phyloP scores from a whole-genome alignment of 345 rosid genomes.

The Boechera divaricarpa region DNA sequence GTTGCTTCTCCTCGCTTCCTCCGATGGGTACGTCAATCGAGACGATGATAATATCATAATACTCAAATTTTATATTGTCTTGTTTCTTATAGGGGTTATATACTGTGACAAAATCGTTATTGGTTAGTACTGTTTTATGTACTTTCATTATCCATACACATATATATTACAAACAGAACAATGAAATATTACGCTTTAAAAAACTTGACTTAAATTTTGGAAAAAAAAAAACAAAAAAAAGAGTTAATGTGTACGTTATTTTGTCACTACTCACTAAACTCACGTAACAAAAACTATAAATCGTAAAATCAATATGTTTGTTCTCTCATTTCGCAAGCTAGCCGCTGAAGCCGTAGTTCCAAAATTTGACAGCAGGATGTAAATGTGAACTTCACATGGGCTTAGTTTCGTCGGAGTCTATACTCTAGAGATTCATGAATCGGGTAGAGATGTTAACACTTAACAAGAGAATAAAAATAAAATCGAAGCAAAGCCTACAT shows the following conservation, averaged over 20 bases:
- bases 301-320: neutral
- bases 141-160: neutral
- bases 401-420: constrained; percentile 14
- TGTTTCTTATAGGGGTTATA: neutral
- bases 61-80: neutral
- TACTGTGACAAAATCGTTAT: neutral
- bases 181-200: too few species aligned
- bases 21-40: constrained; percentile 2
- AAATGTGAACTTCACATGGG: constrained; percentile 28
- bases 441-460: neutral
- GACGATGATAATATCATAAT: neutral
- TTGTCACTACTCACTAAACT: too few species aligned
- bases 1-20: neutral
- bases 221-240: too few species aligned
- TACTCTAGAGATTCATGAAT: constrained; percentile 19
- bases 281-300: neutral
- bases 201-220: too few species aligned
- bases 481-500: constrained; percentile 2
- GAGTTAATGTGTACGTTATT: too few species aligned
- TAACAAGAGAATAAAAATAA: neutral
- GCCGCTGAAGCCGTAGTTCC: constrained; percentile 1
- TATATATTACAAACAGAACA: too few species aligned
- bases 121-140: neutral
- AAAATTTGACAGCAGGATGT: constrained; percentile 11
- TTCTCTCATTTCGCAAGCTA: neutral